Conservation (phyloP, 2,329 filamentous ascomycete species). For the Amphichorda felina region DNA sequence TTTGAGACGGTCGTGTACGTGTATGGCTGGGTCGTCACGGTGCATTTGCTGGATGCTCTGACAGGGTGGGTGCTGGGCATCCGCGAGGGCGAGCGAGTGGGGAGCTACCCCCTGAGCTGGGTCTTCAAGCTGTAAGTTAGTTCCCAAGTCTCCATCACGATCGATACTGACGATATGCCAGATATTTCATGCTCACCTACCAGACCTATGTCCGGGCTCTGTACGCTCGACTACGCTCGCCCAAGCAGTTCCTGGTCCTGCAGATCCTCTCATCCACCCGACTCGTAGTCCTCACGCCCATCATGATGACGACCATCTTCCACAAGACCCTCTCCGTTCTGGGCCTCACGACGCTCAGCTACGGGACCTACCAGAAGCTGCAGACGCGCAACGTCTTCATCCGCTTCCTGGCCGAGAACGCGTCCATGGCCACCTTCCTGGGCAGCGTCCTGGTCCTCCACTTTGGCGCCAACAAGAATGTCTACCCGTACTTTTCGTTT, state of each 20-base stretch:
- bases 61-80: slow-evolving; percentile 57
- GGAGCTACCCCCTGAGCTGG: slow-evolving; percentile 59
- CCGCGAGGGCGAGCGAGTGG: slow-evolving; percentile 53
- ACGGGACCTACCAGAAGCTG: slow-evolving; percentile 53
- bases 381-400: slow-evolving; percentile 57
- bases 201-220: slow-evolving; percentile 60
- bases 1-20: slow-evolving; percentile 58
- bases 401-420: slow-evolving; percentile 54
- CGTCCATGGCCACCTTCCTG: slow-evolving; percentile 56
- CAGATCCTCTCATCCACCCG: slow-evolving; percentile 51
- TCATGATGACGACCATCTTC: slow-evolving; percentile 49
- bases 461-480: slow-evolving; percentile 53
- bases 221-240: slow-evolving; percentile 55
- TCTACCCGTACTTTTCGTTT: slow-evolving; percentile 61
- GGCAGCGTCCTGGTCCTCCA: slow-evolving; percentile 55
- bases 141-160: background rate
- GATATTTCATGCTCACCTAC: slow-evolving; percentile 58
- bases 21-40: slow-evolving; percentile 57
- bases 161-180: slow-evolving; percentile 11
- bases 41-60: slow-evolving; percentile 51
- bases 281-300: slow-evolving; percentile 50
- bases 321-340: slow-evolving; percentile 43
- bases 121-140: slow-evolving; percentile 51
- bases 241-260: slow-evolving; percentile 51
- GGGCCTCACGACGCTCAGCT: slow-evolving; percentile 45